Evolutionary conservation across 805 yeast genomes (phyloP).

Genomic region (Schwanniomyces sp.): DNA sequence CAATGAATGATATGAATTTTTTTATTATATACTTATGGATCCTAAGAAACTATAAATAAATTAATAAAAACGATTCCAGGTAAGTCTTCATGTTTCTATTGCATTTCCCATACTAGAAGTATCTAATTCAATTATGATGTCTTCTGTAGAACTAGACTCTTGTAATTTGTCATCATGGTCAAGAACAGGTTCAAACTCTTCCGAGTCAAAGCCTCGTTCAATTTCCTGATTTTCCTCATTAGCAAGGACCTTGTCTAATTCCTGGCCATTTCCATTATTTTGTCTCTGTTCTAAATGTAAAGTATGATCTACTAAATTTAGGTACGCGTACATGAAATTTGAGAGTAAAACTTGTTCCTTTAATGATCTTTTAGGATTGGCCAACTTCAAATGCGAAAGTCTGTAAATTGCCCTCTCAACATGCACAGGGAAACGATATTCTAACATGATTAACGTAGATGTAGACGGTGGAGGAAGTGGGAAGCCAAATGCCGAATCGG

Average conservation of each 20-base stretch:
- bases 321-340: constrained; percentile 96
- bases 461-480: constrained; percentile 80
- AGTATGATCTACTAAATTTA: constrained; percentile 92
- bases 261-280: constrained; percentile 12
- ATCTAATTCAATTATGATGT: constrained; percentile 20
- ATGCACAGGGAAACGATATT: constrained; percentile 86
- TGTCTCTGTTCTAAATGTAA: constrained; percentile 67
- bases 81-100: not conserved
- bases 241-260: constrained; percentile 9
- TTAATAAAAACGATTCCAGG: no score
- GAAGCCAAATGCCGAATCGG: constrained; percentile 85
- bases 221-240: constrained; percentile 5
- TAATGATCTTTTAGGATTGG: constrained; percentile 88
- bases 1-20: no score
- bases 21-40: no score
- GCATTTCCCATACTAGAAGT: constrained; percentile 8
- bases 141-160: constrained; percentile 7
- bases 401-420: constrained; percentile 95
- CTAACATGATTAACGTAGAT: constrained; percentile 77
- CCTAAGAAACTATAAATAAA: no score
- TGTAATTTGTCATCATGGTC: constrained; percentile 12
- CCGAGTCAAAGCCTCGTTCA: not conserved
- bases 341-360: constrained; percentile 90
- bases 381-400: constrained; percentile 86
- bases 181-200: constrained; percentile 4